Percentiles rank a stretch among this genome's conserved stretches.
These are phyloP conservation scores for Phellopilus nigrolimitatus DNA, from an alignment of 1,284 basidiomycete species.

Conservation along the genomic window DNA sequence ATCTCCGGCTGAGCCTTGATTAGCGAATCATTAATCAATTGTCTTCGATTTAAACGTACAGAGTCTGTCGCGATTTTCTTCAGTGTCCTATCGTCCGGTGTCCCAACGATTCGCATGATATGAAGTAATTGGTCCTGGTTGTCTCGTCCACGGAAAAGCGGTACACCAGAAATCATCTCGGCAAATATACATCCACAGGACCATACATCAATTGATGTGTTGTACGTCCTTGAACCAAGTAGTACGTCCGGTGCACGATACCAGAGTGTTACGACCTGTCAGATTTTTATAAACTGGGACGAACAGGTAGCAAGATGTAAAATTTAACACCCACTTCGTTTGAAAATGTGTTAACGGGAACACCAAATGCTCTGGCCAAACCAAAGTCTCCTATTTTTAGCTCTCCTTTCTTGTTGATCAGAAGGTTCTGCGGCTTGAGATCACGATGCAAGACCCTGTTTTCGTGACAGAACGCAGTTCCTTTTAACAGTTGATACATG, in stretches of 20 bases:
- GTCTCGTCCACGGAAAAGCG: conserved; percentile 95
- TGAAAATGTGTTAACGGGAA: conserved; percentile 94
- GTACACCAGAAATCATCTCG: conserved; percentile 97
- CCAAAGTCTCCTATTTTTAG: conserved; percentile 97
- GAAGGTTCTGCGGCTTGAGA: conserved; percentile 95
- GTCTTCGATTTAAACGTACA: conserved; percentile 36
- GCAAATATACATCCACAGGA: conserved; percentile 99
- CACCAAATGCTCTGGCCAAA: conserved; percentile 91
- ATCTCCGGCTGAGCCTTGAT: conserved; percentile 75
- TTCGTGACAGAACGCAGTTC: conserved; percentile 98
- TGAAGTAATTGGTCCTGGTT: conserved; percentile 97
- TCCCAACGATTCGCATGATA: conserved; percentile 97
- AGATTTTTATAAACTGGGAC: no score
- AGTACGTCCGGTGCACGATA: conserved; percentile 99
- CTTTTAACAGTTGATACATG: conserved; percentile 97
- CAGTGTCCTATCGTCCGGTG: conserved; percentile 86
- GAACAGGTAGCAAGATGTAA: no score
- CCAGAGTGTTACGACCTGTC: conserved; percentile 95
- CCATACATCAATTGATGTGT: conserved; percentile 99
- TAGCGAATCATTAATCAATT: conserved; percentile 2
- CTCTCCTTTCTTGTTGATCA: conserved; percentile 97
- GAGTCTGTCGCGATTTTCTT: conserved; percentile 90
- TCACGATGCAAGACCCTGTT: conserved; percentile 97
- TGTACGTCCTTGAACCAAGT: conserved; percentile 95
- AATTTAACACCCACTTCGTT: conserved; percentile 66